These are phyloP conservation scores for Basipetospora chlamydospora DNA, from an alignment of 2,329 filamentous ascomycete species.

Conservation along the genomic window DNA sequence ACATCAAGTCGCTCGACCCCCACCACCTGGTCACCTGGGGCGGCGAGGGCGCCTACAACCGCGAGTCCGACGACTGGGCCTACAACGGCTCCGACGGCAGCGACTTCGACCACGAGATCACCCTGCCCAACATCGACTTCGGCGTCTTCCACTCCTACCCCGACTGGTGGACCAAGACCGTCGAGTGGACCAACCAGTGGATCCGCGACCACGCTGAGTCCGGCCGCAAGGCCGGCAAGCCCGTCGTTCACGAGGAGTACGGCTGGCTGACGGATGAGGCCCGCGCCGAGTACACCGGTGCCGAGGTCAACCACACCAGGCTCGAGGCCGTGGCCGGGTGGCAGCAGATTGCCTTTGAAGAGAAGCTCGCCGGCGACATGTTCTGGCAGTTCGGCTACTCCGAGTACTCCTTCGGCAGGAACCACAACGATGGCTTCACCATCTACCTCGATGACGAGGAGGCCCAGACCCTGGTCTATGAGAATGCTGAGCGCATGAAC, in stretches of 20 bases:
- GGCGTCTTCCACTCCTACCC: conserved; percentile 41
- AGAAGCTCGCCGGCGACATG: conserved; percentile 36
- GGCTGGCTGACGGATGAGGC: conserved; percentile 36
- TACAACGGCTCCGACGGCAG: conserved; percentile 35
- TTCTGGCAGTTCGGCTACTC: conserved; percentile 42
- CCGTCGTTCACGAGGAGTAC: conserved; percentile 41
- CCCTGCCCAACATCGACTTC: conserved; percentile 34
- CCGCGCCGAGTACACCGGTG: conserved; percentile 29
- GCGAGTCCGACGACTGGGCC: conserved; percentile 24
- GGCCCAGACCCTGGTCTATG: conserved; percentile 26
- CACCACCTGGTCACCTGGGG: conserved; percentile 41
- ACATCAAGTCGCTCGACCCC: conserved; percentile 35
- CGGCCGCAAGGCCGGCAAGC: conserved; percentile 28
- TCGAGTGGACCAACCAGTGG: conserved; percentile 38
- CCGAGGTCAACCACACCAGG: conserved; percentile 27
- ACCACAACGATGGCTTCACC: conserved; percentile 41
- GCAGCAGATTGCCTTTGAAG: conserved; percentile 31
- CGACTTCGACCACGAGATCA: conserved; percentile 35
- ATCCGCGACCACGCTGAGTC: conserved; percentile 35
- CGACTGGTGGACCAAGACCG: conserved; percentile 38
- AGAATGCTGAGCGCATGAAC: conserved; percentile 27
- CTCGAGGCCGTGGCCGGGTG: conserved; percentile 30
- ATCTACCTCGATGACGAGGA: conserved; percentile 37
- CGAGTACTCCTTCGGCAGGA: conserved; percentile 35
- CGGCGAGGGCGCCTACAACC: conserved; percentile 43